Conservation (phyloP, 495 filamentous ascomycete genomes). For the Echria macrotheca region DNA sequence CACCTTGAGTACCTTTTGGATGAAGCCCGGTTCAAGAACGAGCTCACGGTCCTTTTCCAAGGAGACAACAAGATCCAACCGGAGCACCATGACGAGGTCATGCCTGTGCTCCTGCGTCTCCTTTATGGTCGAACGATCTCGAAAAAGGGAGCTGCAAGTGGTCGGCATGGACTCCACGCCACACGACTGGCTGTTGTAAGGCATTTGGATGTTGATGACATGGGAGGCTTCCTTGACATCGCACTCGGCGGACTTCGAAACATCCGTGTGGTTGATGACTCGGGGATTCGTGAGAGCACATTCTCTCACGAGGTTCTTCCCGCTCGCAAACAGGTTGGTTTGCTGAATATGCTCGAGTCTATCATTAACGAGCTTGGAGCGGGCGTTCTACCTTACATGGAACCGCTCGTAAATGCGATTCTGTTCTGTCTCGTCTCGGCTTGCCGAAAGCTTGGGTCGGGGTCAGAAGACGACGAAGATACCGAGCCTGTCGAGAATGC, state of each 20-base stretch:
- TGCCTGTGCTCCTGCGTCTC: constrained; percentile 81
- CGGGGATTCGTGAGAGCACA: constrained; percentile 38
- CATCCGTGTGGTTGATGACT: constrained; percentile 50
- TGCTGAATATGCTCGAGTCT: constrained; percentile 86
- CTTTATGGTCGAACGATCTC: constrained; percentile 87
- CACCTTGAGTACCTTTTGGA: constrained; percentile 85
- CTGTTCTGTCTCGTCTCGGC: constrained; percentile 72
- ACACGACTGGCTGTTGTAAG: constrained; percentile 54
- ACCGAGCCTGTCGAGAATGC: constrained; percentile 45
- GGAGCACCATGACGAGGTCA: constrained; percentile 62
- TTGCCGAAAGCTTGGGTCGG: constrained; percentile 51
- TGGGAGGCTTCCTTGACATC: constrained; percentile 75
- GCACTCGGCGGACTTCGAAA: constrained; percentile 64
- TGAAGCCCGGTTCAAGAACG: constrained; percentile 85
- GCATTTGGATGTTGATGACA: constrained; percentile 53
- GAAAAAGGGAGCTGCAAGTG: constrained; percentile 63
- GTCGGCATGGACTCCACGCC: constrained; percentile 55
- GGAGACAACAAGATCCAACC: constrained; percentile 70
- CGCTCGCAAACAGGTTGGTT: constrained; percentile 74
- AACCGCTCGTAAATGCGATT: constrained; percentile 62
- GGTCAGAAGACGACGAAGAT: constrained; percentile 36
- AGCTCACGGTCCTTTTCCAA: constrained; percentile 80
- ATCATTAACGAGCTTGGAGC: constrained; percentile 76
- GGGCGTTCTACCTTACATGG: constrained; percentile 56
- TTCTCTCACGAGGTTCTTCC: constrained; percentile 53